These are phyloP conservation scores for Aspergillus sp. DNA, from an alignment of 2,329 filamentous ascomycete species.

Conservation along the genomic window DNA sequence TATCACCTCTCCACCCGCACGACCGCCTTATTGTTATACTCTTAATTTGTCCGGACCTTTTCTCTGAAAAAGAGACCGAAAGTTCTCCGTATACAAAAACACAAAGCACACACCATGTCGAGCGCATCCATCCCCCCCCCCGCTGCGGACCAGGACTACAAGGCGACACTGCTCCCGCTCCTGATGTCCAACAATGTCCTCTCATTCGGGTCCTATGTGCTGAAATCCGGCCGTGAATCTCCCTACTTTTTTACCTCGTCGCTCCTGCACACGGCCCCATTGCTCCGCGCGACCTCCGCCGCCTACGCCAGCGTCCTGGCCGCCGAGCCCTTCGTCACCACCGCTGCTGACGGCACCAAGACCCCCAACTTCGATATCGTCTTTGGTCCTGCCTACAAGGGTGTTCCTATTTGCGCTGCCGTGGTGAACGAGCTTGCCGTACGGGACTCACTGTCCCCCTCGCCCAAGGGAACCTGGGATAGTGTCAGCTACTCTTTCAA, in stretches of 20 bases:
- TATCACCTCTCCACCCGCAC: slow-evolving; percentile 5
- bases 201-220: slow-evolving; percentile 49
- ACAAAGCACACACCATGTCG: slow-evolving; percentile 16
- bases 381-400: slow-evolving; percentile 95
- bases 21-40: neutral
- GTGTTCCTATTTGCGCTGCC: slow-evolving; percentile 79
- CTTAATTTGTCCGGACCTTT: neutral
- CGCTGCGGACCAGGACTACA: slow-evolving; percentile 28
- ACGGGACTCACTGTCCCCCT: slow-evolving; percentile 45
- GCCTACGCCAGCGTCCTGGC: slow-evolving; percentile 66
- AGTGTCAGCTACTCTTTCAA: slow-evolving; percentile 81
- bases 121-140: slow-evolving; percentile 15
- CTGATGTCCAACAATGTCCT: slow-evolving; percentile 36
- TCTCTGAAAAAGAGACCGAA: neutral
- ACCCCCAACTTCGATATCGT: slow-evolving; percentile 67
- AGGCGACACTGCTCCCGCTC: slow-evolving; percentile 31
- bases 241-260: slow-evolving; percentile 99
- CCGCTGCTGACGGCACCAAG: slow-evolving; percentile 25
- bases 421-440: slow-evolving; percentile 69
- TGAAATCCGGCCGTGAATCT: slow-evolving; percentile 84
- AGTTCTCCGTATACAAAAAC: neutral
- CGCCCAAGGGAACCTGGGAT: slow-evolving; percentile 53
- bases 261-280: slow-evolving; percentile 73
- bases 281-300: slow-evolving; percentile 68
- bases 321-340: slow-evolving; percentile 38